phyloP scores from a whole-genome alignment of 192 early-diverging fungal species.

The Backusella tarrabulga region DNA sequence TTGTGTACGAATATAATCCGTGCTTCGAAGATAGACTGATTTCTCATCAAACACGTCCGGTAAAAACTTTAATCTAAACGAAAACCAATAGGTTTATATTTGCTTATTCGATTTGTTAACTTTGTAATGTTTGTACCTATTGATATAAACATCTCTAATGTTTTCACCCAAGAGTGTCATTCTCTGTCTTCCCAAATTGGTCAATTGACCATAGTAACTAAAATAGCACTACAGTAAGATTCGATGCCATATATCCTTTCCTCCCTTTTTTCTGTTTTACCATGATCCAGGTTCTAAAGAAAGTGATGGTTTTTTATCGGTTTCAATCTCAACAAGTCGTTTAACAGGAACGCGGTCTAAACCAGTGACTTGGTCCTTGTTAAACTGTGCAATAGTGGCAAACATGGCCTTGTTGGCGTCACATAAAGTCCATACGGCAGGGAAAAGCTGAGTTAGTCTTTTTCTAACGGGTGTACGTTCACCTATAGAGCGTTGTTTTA shows the following conservation, averaged over 20 bases:
- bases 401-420: conserved; percentile 31
- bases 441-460: conserved; percentile 26
- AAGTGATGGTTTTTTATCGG: not conserved
- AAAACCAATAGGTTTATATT: not conserved
- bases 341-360: conserved; percentile 4
- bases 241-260: not conserved
- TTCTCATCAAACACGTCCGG: conserved; percentile 22
- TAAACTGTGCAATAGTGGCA: conserved; percentile 22
- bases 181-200: conserved; percentile 33
- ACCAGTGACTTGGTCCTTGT: not conserved
- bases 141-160: conserved; percentile 35
- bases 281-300: conserved; percentile 16
- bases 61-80: conserved; percentile 22
- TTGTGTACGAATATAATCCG: conserved; percentile 34
- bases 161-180: conserved; percentile 30
- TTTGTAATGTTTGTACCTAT: conserved; percentile 15
- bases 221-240: not conserved
- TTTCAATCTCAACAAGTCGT: conserved; percentile 21
- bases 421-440: conserved; percentile 40
- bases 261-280: not conserved
- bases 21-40: conserved; percentile 31
- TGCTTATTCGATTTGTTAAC: not conserved
- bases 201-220: conserved; percentile 40
- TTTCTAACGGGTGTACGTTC: conserved; percentile 43
- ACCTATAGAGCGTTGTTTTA: conserved; percentile 16